Conservation (phyloP, 2,329 filamentous ascomycete genomes). For the Cyclaneusma minus region DNA sequence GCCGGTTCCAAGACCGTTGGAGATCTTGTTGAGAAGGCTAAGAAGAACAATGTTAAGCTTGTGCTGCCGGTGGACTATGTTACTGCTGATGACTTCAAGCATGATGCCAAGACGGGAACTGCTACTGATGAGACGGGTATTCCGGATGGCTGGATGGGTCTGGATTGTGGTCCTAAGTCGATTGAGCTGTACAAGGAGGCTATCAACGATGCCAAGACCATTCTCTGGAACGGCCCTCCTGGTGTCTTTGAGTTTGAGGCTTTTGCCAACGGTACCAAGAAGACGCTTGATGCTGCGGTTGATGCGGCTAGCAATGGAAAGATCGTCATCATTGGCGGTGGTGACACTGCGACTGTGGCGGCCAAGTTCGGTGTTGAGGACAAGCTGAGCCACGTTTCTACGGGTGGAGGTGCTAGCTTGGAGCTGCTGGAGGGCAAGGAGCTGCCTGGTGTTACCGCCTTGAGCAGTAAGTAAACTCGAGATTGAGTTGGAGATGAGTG, state of each 20-base stretch:
- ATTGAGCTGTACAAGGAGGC: constrained; percentile 77
- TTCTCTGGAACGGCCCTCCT: constrained; percentile 96
- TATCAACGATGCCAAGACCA: constrained; percentile 81
- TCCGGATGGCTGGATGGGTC: constrained; percentile 93
- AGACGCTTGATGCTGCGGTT: constrained; percentile 78
- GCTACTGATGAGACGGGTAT: constrained; percentile 83
- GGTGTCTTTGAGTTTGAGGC: constrained; percentile 96
- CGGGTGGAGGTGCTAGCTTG: constrained; percentile 85
- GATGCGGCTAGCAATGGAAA: constrained; percentile 66
- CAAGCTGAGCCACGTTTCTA: constrained; percentile 96
- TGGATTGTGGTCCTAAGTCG: constrained; percentile 85
- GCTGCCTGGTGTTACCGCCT: constrained; percentile 79
- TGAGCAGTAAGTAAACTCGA: constrained; percentile 56
- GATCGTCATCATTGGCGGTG: constrained; percentile 97
- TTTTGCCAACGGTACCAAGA: constrained; percentile 86
- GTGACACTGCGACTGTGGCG: constrained; percentile 93
- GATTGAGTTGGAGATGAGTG: constrained; percentile 5
- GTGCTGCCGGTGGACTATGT: constrained; percentile 91
- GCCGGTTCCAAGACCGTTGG: constrained; percentile 82
- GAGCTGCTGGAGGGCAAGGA: constrained; percentile 98
- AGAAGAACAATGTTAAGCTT: constrained; percentile 90
- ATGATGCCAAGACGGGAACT: constrained; percentile 64
- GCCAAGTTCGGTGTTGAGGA: constrained; percentile 94
- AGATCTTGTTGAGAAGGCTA: constrained; percentile 82
- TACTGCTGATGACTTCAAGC: constrained; percentile 87